phyloP scores from a whole-genome alignment of 805 yeast species.

The Diddensiella caesifluorescens region DNA sequence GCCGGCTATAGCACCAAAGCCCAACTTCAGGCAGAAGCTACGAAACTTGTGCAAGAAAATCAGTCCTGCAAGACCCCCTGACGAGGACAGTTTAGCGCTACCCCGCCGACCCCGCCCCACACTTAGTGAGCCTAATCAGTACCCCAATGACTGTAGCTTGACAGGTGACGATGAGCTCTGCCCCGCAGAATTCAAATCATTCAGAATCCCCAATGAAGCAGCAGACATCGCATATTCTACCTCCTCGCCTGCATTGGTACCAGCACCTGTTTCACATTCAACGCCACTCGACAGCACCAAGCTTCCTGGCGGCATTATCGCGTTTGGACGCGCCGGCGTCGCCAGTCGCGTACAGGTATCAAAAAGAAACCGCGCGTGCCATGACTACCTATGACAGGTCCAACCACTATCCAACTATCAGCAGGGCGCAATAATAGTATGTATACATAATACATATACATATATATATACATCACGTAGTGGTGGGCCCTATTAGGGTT shows the following conservation, averaged over 20 bases:
- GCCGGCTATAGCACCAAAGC: neutral
- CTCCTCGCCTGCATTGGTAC: neutral
- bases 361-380: too few relatives aligned
- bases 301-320: neutral
- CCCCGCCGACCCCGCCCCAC: neutral
- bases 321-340: constrained; percentile 1
- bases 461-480: too few relatives aligned
- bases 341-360: neutral
- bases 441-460: too few relatives aligned
- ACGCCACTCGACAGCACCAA: neutral
- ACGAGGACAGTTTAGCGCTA: too few relatives aligned
- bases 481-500: too few relatives aligned
- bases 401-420: too few relatives aligned
- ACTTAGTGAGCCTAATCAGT: neutral
- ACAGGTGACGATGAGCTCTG: neutral
- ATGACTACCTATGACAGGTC: too few relatives aligned
- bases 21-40: too few relatives aligned
- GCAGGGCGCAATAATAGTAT: too few relatives aligned
- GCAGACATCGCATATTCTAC: neutral
- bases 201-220: neutral
- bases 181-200: too few relatives aligned
- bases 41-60: neutral
- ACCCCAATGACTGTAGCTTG: neutral
- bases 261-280: neutral
- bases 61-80: neutral